Evolutionary conservation across 352 stramenopile species (phyloP), one percentile per base, ranked within the genome.

Genomic region (Globisporangium paroecandrum): DNA sequence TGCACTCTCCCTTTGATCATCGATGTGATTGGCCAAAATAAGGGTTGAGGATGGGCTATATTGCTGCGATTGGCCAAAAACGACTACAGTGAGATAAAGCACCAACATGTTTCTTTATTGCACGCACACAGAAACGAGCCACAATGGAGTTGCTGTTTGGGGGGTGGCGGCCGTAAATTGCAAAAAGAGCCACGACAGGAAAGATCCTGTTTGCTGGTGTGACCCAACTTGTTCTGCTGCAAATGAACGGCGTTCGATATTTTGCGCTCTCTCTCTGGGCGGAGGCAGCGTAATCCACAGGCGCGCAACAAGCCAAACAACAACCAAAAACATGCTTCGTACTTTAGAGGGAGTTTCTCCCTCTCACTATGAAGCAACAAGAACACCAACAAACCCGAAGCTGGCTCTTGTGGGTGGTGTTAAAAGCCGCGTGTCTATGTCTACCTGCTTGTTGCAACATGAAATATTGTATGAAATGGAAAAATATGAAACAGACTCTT

Each of bases 11-110:
- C 34, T 51, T 51, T 51, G 10, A 63, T 29, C 24, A 22, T 1
- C 58, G 12, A 59, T 32, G 12, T 53, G n/a, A 63, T 63, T 63
- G 58, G 58, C n/a, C 41, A 63, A 36, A 63, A 36, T 59, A 5
- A 41, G 5, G 0, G 4, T 25, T 34, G 54, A 38, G 27, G 54
- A 59, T 59, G 54, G 54, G 54, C 54, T 13, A 12, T 10, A 18
- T 13, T 0, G 3, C 12, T 36, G 5, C 12, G 0, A 59, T 41
- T 59, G 25, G 54, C 10, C 36, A 24, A 22, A 51, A 51, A 51
- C 2, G 18, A 24, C 18, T 6, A 51, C 6, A 1, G 43, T 51
- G 43, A 4, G 6, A 51, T 22, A 3, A 22, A 51, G 3, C 43
- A 4, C 18, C 15, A 51, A 10, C 43, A 12, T 51, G 43, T 12